Evolutionary conservation across 176 grass and related monocot species (phyloP), one percentile per base, ranked within the genome.

Genomic region (Microstegium vimineum): DNA sequence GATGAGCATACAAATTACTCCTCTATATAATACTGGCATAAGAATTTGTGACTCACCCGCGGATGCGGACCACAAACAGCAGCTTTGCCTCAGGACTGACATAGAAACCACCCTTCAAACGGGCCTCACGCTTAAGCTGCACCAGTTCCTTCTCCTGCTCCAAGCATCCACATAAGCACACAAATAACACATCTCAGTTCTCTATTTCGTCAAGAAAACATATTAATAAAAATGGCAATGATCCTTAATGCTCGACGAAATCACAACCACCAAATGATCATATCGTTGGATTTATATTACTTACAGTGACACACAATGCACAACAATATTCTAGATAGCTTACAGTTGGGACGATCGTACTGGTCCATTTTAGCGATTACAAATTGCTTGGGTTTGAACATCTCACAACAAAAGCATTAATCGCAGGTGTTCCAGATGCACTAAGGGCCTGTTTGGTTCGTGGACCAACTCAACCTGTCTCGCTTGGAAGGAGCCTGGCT

Each of bases 91-190:
- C 95, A 26, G 92, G 92, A 51, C 82, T 88, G 40, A 98, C 95
- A 82, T 98, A 98, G 86, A 98, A 98, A 32, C 95, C 95, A 73
- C 95, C 95, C 71, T 98, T 98, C 87, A 98, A 67, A 63, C 90
- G 84, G n/a, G 95, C 92, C 76, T 98, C 95, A 4, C 95, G 91
- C 90, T 98, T 98, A 80, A 98, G 87, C 51, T 76, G 86, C 43
- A 98, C 87, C 38, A 98, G 72, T 76, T 98, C 92, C 59, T 90
- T 98, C 54, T 94, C 92, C 95, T 98, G 87, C 70, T 61, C 82
- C 16, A 10, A 65, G 28, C 0, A 76, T 4, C 25, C 10, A 57
- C 25, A 33, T 71, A 14, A 62, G 33, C 4, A 41, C 27, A 32
- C 60, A 33, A 13, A 62, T 2, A 20, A 32, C 2, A 66, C 1